phyloP scores from a whole-genome alignment of 306 rosid genomes.

The Castanea crenata region DNA sequence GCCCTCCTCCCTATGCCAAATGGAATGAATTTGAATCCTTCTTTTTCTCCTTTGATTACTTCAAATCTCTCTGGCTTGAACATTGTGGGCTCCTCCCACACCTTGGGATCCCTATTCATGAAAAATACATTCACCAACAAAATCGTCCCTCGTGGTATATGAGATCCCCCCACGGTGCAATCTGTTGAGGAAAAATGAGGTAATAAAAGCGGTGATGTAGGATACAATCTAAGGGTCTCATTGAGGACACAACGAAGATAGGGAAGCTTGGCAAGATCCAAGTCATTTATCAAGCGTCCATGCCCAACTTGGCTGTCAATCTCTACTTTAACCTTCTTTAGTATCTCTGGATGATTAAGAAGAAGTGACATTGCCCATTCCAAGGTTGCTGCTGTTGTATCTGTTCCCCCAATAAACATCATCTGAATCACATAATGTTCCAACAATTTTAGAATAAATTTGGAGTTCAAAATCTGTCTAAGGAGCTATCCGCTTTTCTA shows the following conservation, averaged over 20 bases:
- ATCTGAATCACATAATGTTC: neutral
- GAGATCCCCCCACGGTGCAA: slow-evolving; percentile 36
- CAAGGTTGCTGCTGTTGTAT: slow-evolving; percentile 24
- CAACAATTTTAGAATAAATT: too few relatives aligned
- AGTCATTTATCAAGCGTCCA: slow-evolving; percentile 20
- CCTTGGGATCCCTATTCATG: slow-evolving; percentile 31
- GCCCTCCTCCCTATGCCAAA: slow-evolving; percentile 20
- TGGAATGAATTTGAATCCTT: slow-evolving; percentile 20
- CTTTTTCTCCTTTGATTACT: neutral
- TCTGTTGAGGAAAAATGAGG: slow-evolving; percentile 37
- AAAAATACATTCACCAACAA: slow-evolving; percentile 43
- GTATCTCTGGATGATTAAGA: slow-evolving; percentile 27
- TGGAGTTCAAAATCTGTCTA: too few relatives aligned
- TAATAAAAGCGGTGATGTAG: slow-evolving; percentile 26
- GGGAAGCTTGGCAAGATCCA: slow-evolving; percentile 27
- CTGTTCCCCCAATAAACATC: slow-evolving; percentile 25
- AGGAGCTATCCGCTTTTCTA: too few relatives aligned
- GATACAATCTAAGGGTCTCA: slow-evolving; percentile 41
- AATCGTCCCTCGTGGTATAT: slow-evolving; percentile 45
- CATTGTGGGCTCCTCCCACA: slow-evolving; percentile 30
- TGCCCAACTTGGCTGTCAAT: slow-evolving; percentile 6
- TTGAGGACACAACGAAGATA: slow-evolving; percentile 24
- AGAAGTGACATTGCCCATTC: slow-evolving; percentile 37
- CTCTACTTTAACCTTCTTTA: slow-evolving; percentile 21
- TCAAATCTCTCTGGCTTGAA: slow-evolving; percentile 44